phyloP scores from a whole-genome alignment of 1,139 yeast genomes.

The Candida sojae region DNA sequence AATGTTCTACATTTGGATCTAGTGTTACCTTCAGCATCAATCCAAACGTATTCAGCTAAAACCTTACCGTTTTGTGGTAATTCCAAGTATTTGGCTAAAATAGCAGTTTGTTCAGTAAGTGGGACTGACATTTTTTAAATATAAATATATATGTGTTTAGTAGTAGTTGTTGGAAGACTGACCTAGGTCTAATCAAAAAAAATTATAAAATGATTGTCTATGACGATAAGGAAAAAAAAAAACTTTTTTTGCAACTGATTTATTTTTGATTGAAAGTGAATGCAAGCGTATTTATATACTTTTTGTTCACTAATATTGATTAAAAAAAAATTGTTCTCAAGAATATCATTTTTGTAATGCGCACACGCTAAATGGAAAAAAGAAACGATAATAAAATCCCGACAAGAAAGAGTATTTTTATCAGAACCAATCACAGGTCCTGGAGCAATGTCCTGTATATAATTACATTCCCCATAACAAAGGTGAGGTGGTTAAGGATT shows the following conservation, averaged over 20 bases:
- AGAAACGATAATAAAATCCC: background rate
- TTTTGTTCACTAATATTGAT: background rate
- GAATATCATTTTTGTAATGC: constrained; percentile 3
- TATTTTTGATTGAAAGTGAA: background rate
- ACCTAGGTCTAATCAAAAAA: constrained; percentile 3
- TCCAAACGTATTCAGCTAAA: constrained; percentile 97
- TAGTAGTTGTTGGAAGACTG: background rate
- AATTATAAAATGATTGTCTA: background rate
- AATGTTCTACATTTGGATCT: constrained; percentile 96
- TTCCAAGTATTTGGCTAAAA: constrained; percentile 77
- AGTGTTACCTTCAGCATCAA: constrained; percentile 87
- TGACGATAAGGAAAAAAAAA: constrained; percentile 3
- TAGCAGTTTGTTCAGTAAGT: constrained; percentile 69
- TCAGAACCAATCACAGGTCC: constrained; percentile 9
- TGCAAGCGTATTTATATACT: background rate
- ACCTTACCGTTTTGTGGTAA: constrained; percentile 85
- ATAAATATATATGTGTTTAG: constrained; percentile 5
- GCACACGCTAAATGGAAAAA: background rate
- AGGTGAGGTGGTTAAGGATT: background rate
- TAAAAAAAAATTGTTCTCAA: background rate
- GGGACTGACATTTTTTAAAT: constrained; percentile 33
- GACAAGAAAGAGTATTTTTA: constrained; percentile 2
- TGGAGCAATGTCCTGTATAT: constrained; percentile 5
- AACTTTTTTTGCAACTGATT: background rate
- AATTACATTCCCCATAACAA: background rate